Percentiles rank a stretch among this genome's conserved stretches.
Conservation (phyloP, 371 early-diverging fungal species). For the Mortierella sp. region DNA sequence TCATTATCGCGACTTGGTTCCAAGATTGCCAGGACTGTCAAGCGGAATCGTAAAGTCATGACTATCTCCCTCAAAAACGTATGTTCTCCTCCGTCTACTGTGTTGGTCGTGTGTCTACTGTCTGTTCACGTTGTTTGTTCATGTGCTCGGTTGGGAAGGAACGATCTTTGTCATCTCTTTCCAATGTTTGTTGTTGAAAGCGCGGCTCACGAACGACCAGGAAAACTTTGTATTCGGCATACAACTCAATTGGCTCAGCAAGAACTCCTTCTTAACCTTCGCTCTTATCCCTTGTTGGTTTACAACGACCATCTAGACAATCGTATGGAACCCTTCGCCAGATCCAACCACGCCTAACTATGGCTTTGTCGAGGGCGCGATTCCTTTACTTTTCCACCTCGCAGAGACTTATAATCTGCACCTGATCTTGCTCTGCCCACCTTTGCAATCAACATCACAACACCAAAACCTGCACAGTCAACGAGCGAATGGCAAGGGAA, state of each 20-base stretch:
- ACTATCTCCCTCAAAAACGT: constrained; percentile 57
- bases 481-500: constrained; percentile 28
- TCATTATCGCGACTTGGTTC: constrained; percentile 57
- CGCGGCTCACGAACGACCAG: background rate
- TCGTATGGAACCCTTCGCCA: constrained; percentile 73
- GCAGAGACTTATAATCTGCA: constrained; percentile 62
- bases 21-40: constrained; percentile 54
- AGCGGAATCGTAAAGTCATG: constrained; percentile 55
- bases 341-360: constrained; percentile 69
- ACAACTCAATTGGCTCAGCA: constrained; percentile 6
- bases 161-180: background rate
- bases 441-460: constrained; percentile 18
- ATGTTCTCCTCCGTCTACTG: constrained; percentile 1
- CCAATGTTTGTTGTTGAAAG: background rate
- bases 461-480: background rate
- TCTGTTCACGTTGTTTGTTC: background rate
- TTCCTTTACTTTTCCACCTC: constrained; percentile 59
- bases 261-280: background rate
- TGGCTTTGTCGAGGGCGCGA: constrained; percentile 65
- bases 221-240: constrained; percentile 12
- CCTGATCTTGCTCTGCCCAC: constrained; percentile 61
- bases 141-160: background rate
- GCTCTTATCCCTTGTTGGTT: background rate
- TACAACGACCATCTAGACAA: constrained; percentile 50
- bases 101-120: background rate